Evolutionary conservation across 2,329 filamentous ascomycete genomes (phyloP).

Genomic region (Fusarium pseudonygamai): DNA sequence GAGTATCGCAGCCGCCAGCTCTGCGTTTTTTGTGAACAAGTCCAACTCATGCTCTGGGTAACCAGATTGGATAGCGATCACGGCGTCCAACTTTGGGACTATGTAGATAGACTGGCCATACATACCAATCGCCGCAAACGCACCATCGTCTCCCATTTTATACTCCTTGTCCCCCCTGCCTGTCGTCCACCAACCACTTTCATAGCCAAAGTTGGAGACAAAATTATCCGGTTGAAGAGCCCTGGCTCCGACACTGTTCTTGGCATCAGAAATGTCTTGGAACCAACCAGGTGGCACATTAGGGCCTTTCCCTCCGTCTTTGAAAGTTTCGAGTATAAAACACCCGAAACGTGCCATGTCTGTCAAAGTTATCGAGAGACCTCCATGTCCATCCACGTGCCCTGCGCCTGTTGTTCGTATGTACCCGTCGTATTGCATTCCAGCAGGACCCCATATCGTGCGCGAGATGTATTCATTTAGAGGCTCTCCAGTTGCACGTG

Average conservation of each 20-base stretch:
- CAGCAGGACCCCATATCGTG: conserved; percentile 31
- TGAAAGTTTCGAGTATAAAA: conserved; percentile 21
- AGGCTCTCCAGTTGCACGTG: conserved; percentile 13
- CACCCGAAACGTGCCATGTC: conserved; percentile 31
- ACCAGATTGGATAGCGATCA: conserved; percentile 28
- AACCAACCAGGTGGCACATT: conserved; percentile 19
- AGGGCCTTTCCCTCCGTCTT: not conserved
- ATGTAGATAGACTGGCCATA: conserved; percentile 31
- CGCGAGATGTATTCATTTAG: conserved; percentile 25
- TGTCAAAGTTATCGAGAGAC: conserved; percentile 13
- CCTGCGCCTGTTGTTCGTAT: conserved; percentile 29
- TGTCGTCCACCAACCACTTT: conserved; percentile 34
- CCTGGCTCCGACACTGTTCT: conserved; percentile 12
- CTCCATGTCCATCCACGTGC: conserved; percentile 27
- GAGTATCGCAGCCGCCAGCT: conserved; percentile 20
- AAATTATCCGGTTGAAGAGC: conserved; percentile 19
- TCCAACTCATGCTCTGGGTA: conserved; percentile 32
- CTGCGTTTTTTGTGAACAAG: conserved; percentile 18
- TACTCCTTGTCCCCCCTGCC: conserved; percentile 1
- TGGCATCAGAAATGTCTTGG: conserved; percentile 17
- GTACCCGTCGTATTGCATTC: conserved; percentile 32
- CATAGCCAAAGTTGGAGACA: conserved; percentile 23
- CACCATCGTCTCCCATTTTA: conserved; percentile 13
- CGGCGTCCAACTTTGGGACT: conserved; percentile 2
- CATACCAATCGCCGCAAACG: conserved; percentile 24